Percentiles rank a stretch among this genome's conserved stretches.
phyloP scores from a whole-genome alignment of 345 rosid genomes.

The Rhizophora apiculata region DNA sequence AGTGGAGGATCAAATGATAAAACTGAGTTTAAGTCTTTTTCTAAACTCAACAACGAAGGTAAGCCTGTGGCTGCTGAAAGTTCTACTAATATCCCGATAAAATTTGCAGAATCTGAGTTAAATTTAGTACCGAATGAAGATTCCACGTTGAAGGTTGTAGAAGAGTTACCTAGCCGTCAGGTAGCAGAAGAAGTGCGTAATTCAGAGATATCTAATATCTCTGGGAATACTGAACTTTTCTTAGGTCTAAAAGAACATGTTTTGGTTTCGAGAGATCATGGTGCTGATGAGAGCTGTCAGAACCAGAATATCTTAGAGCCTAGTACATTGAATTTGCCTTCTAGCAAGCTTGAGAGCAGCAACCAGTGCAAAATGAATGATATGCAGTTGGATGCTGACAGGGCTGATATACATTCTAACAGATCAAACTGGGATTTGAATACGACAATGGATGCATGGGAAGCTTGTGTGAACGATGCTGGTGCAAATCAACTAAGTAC shows the following conservation, averaged over 20 bases:
- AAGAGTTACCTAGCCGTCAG: slow-evolving; percentile 20
- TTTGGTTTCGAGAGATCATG: slow-evolving; percentile 21
- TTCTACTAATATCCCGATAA: slow-evolving; percentile 10
- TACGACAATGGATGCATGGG: slow-evolving; percentile 87
- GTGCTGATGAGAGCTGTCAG: slow-evolving; percentile 23
- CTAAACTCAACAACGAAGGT: slow-evolving; percentile 17
- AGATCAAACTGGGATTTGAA: slow-evolving; percentile 87
- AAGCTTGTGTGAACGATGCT: slow-evolving; percentile 36
- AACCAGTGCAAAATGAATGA: slow-evolving; percentile 18
- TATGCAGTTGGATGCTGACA: slow-evolving; percentile 20
- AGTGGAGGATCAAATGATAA: slow-evolving; percentile 30
- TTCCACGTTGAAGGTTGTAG: slow-evolving; percentile 19
- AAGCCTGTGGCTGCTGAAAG: slow-evolving; percentile 26
- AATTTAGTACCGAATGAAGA: slow-evolving; percentile 25
- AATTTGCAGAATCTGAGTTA: slow-evolving; percentile 30
- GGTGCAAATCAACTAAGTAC: slow-evolving; percentile 25
- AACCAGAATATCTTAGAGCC: slow-evolving; percentile 28
- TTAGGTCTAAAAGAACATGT: slow-evolving; percentile 28
- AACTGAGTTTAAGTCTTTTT: slow-evolving; percentile 26
- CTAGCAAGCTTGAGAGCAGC: slow-evolving; percentile 40
- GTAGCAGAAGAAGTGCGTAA: slow-evolving; percentile 23
- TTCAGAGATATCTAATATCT: slow-evolving; percentile 23
- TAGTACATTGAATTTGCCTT: slow-evolving; percentile 48
- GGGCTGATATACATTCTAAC: slow-evolving; percentile 26
- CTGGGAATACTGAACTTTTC: slow-evolving; percentile 31